Evolutionary conservation across 2,329 filamentous ascomycete genomes (phyloP), one percentile per base, ranked within the genome.

Genomic region (Cordyceps pruinosa): DNA sequence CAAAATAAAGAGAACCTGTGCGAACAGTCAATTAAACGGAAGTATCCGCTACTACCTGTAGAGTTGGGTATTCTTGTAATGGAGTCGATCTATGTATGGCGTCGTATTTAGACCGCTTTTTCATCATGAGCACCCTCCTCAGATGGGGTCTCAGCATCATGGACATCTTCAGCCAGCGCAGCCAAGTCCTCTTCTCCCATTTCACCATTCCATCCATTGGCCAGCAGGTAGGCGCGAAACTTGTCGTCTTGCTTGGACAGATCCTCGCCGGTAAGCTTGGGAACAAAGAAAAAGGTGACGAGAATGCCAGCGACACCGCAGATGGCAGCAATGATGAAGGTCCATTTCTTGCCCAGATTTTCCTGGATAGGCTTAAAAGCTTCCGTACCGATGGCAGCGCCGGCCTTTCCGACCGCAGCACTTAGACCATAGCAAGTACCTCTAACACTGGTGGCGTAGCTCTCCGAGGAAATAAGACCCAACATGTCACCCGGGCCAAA

Each of bases 291-390:
- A 49, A 66, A 77, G 0, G 76, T 78, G 5, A 79, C 75, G 6
- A 76, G 30, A 10, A 79, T 68, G 0, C 77, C 77, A 1, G 69
- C 70, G 13, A 79, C 71, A 17, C 76, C 77, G 52, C 74, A 77
- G 32, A 79, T 77, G 2, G 77, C 77, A 9, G 77, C 77, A 51
- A 80, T 74, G 58, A 80, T 78, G 49, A 80, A 79, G 0, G 77
- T 79, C 75, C 75, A 79, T 34, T 69, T 69, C 62, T 78, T 76
- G 0, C 77, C 76, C 1, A 79, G 66, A 39, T 73, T 65, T 6
- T 64, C 66, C 54, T 77, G 69, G 28, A 79, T 77, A 0, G 76
- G 77, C 4, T 71, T 76, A 51, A 80, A 79, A 0, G 74, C 77
- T 56, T 80, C 72, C 1, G 76, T 80, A 0, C 78, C 78, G 5